phyloP scores from a whole-genome alignment of 2,329 filamentous ascomycete genomes.

The Sphaerulina musiva region DNA sequence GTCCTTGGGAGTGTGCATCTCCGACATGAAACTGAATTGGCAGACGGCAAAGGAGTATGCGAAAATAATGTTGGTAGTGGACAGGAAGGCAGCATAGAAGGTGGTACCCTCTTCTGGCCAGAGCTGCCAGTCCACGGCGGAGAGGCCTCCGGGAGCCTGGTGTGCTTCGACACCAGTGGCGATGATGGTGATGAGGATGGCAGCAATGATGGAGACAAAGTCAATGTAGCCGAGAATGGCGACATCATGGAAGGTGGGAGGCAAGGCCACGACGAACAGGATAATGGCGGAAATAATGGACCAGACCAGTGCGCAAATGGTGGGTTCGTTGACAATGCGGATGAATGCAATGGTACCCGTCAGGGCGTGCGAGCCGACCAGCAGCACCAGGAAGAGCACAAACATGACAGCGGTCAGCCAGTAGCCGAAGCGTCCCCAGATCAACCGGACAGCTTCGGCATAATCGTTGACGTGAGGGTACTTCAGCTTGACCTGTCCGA shows the following conservation, averaged over 20 bases:
- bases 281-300: constrained; percentile 40
- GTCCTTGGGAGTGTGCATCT: constrained; percentile 58
- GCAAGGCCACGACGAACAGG: constrained; percentile 33
- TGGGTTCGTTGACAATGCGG: constrained; percentile 35
- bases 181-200: constrained; percentile 34
- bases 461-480: constrained; percentile 43
- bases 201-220: constrained; percentile 33
- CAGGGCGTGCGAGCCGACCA: constrained; percentile 41
- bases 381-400: constrained; percentile 38
- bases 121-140: constrained; percentile 31
- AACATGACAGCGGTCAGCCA: constrained; percentile 41
- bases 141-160: constrained; percentile 27
- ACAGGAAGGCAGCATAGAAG: constrained; percentile 55
- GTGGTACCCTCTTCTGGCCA: constrained; percentile 34
- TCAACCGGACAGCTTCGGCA: constrained; percentile 40
- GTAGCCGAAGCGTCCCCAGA: constrained; percentile 40
- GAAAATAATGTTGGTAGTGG: constrained; percentile 65
- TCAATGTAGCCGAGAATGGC: constrained; percentile 35
- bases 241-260: constrained; percentile 35
- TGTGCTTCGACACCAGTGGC: constrained; percentile 31
- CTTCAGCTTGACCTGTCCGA: constrained; percentile 54
- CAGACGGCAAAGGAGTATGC: constrained; percentile 52
- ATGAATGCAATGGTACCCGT: constrained; percentile 44
- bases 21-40: constrained; percentile 62
- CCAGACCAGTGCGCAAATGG: constrained; percentile 40